These are phyloP conservation scores for Acanthamoeba lugdunensis DNA, from an alignment of 208 protist species.

Conservation along the genomic window DNA sequence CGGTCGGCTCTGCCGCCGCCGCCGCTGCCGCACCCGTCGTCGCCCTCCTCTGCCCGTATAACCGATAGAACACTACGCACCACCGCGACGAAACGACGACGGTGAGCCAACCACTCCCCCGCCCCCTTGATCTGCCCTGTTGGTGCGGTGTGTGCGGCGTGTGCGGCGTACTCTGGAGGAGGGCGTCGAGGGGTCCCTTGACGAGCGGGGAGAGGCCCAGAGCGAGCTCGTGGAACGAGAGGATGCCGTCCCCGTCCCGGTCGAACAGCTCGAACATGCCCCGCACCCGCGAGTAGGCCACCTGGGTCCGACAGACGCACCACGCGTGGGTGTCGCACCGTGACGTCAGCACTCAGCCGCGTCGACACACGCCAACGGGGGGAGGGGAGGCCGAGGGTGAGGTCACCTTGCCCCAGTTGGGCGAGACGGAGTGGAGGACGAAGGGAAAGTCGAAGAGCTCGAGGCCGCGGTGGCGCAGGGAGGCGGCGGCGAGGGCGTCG, in stretches of 20 bases:
- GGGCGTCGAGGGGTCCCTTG: slow-evolving; percentile 53
- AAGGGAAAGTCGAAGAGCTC: slow-evolving; percentile 68
- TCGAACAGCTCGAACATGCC: slow-evolving; percentile 64
- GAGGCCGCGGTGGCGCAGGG: slow-evolving; percentile 51
- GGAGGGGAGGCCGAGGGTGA: not conserved
- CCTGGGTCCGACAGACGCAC: not conserved
- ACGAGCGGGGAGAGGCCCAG: slow-evolving; percentile 59
- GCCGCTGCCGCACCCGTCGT: not conserved
- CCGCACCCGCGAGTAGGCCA: slow-evolving; percentile 6
- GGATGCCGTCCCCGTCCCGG: slow-evolving; percentile 23
- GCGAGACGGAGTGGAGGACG: slow-evolving; percentile 30
- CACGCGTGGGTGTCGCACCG: not conserved
- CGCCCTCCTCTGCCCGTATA: not conserved
- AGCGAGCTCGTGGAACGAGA: slow-evolving; percentile 60
- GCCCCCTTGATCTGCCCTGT: too few relatives aligned
- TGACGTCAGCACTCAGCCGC: too few relatives aligned
- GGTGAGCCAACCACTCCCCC: not conserved
- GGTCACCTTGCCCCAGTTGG: slow-evolving; percentile 57
- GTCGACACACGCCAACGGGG: too few relatives aligned
- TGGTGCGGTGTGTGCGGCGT: too few relatives aligned
- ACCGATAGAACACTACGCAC: slow-evolving; percentile 39
- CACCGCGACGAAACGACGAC: not conserved
- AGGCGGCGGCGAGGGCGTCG: not conserved
- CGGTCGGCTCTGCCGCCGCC: not conserved
- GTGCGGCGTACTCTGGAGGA: slow-evolving; percentile 34